Evolutionary conservation across 805 yeast species (phyloP), one percentile per base, ranked within the genome.

Genomic region (Ogataea nitratoaversa): DNA sequence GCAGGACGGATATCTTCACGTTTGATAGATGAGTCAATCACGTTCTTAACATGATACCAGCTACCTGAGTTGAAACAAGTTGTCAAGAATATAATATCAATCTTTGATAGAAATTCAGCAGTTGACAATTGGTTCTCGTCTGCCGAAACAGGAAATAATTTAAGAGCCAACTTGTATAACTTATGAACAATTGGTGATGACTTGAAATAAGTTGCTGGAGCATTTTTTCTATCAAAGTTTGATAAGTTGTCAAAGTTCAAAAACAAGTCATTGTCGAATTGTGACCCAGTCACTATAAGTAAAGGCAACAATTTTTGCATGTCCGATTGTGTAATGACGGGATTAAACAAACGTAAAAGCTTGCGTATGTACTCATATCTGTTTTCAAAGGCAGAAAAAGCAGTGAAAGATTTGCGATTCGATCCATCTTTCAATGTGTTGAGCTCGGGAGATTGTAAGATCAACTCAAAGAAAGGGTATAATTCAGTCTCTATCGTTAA

Each of bases 381-480:
- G 16, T 46, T 46, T 27, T 46, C 42, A 40, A 55, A 60, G 13
- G 47, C 18, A 29, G 18, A n/a, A n/a, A n/a, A n/a, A n/a, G n/a
- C n/a, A n/a, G n/a, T n/a, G n/a, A n/a, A n/a, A n/a, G n/a, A n/a
- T n/a, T n/a, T n/a, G n/a, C n/a, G n/a, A n/a, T n/a, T n/a, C n/a
- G n/a, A n/a, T n/a, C n/a, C n/a, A n/a, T n/a, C n/a, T n/a, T n/a
- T n/a, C n/a, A n/a, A n/a, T n/a, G 40, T 40, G 11, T 31, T 29
- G 34, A 62, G 49, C 44, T 60, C 64, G 5, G 48, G 33, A 5
- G 67, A 62, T 36, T 59, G 62, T 7, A 58, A 34, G 1, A 53
- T 41, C 2, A 52, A 34, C 32, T 51, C 50, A 19, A 56, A 40
- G 22, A 43, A 52, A 12, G 48, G 32, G 20, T 44, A 44, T 7